Percentiles rank a stretch among this genome's conserved stretches.
Conservation (phyloP, 208 protist species). For the Phytomonas francai region DNA sequence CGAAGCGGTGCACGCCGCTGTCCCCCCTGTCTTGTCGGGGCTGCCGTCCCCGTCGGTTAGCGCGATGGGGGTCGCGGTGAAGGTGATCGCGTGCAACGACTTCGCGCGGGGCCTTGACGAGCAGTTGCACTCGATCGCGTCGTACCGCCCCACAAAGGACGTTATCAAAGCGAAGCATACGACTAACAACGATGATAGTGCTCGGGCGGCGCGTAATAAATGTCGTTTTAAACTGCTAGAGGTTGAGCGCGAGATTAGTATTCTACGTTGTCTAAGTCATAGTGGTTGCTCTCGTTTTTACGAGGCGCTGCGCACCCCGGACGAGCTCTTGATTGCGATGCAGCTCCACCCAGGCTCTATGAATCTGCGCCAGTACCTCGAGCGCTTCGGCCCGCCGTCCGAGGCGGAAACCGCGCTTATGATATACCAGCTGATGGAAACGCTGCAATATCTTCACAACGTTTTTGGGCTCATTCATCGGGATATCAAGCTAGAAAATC, state of each 20-base stretch:
- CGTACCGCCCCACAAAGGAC: slow-evolving; percentile 1
- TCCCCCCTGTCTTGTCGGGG: background rate
- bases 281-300: slow-evolving; percentile 62
- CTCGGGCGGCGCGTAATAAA: background rate
- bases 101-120: background rate
- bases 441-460: slow-evolving; percentile 63
- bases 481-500: slow-evolving; percentile 82
- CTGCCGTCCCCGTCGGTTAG: slow-evolving; percentile 1
- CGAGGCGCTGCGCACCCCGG: slow-evolving; percentile 63
- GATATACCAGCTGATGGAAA: slow-evolving; percentile 67
- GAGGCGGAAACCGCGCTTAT: slow-evolving; percentile 51
- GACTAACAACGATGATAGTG: background rate
- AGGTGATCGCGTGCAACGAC: slow-evolving; percentile 44
- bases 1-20: background rate
- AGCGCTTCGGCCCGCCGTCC: slow-evolving; percentile 43
- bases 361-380: slow-evolving; percentile 55
- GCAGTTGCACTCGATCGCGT: background rate
- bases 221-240: slow-evolving; percentile 34
- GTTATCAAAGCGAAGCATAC: too few species aligned
- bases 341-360: slow-evolving; percentile 52
- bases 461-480: slow-evolving; percentile 64
- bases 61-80: slow-evolving; percentile 36
- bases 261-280: slow-evolving; percentile 57
- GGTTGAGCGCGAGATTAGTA: slow-evolving; percentile 68
- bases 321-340: slow-evolving; percentile 78